Percentiles rank a stretch among this genome's conserved stretches.
These are phyloP conservation scores for Suillus brevipes DNA, from an alignment of 768 basidiomycete species.

Conservation along the genomic window DNA sequence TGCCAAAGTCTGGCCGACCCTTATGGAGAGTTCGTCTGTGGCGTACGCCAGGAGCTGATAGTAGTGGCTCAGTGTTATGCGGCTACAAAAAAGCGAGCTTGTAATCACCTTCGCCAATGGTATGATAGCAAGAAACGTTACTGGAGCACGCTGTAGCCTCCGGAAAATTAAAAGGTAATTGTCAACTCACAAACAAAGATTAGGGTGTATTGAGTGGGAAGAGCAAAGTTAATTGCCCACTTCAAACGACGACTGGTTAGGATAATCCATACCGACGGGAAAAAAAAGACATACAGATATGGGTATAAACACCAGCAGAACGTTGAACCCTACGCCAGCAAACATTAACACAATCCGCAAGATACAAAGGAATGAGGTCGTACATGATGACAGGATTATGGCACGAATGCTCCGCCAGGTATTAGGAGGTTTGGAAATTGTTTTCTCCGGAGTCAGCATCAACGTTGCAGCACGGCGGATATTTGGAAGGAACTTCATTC, in stretches of 20 bases:
- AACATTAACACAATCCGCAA: slow-evolving; percentile 7
- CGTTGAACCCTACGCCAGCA: slow-evolving; percentile 55
- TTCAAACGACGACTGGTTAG: slow-evolving; percentile 27
- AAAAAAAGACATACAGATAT: slow-evolving; percentile 48
- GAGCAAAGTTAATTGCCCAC: slow-evolving; percentile 73
- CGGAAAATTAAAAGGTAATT: not conserved
- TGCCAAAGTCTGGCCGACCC: slow-evolving; percentile 81
- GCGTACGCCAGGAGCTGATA: slow-evolving; percentile 74
- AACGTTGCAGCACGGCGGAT: slow-evolving; percentile 29
- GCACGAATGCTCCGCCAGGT: slow-evolving; percentile 48
- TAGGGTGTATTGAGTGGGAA: slow-evolving; percentile 53
- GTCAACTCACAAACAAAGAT: slow-evolving; percentile 66
- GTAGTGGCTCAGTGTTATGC: not conserved
- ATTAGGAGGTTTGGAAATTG: slow-evolving; percentile 44
- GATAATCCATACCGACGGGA: slow-evolving; percentile 1
- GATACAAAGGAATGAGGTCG: slow-evolving; percentile 16
- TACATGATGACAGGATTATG: slow-evolving; percentile 60
- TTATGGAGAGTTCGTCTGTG: slow-evolving; percentile 80
- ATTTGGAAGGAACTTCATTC: slow-evolving; percentile 13
- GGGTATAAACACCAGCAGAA: slow-evolving; percentile 72
- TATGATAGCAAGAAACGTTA: slow-evolving; percentile 79
- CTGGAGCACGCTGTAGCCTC: slow-evolving; percentile 34
- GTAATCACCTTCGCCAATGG: slow-evolving; percentile 71
- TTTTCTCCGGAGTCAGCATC: slow-evolving; percentile 36
- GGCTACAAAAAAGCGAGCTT: not conserved